Base-by-base conservation (phyloP, 1,284 basidiomycete species). In the Tilletia setariae region DNA sequence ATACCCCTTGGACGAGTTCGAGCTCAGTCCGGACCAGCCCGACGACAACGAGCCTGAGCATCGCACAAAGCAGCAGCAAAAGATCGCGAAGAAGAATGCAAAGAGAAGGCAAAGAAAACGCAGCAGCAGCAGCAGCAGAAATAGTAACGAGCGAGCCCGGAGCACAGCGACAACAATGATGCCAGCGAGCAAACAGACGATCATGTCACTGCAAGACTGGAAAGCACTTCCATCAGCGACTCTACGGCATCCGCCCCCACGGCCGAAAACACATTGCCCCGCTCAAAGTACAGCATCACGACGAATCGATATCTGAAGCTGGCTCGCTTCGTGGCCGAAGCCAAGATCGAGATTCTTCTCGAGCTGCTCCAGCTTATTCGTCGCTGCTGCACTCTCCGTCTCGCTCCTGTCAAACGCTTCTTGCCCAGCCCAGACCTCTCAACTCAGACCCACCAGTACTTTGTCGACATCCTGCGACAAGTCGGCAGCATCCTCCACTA, bases 401-500 rank as follows among this genome's bases (percentile, higher is more conserved):
- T 49, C n/a, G 8, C n/a, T 7, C 8, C 47, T 11, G n/a, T 49
- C 3, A 19, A 49, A 19, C 47, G 47, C n/a, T 49, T 49, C 47
- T 23, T 49, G 9, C 9, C 9, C 8, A 49, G 25, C n/a, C 47
- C 47, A 19, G 47, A 49, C 47, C 25, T 19, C n/a, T 49, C 47
- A 8, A 49, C 47, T 7, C 25, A 21, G 8, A 49, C 47, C 19
- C 47, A 49, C 47, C n/a, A 49, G 47, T 23, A 49, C 25, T 49
- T 49, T n/a, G 7, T 49, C 47, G 25, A 49, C 19, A 23, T 49
- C 9, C 47, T 49, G n/a, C 47, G 47, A 19, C n/a, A 49, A 19
- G 47, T 49, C n/a, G 47, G 47, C n/a, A 49, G 47, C 47, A 49
- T 49, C n/a, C 47, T 49, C 13, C 47, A 49, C 19, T 7, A 49